These are phyloP conservation scores for Neodidymelliopsis sp. DNA, from an alignment of 2,329 filamentous ascomycete genomes.

Conservation along the genomic window DNA sequence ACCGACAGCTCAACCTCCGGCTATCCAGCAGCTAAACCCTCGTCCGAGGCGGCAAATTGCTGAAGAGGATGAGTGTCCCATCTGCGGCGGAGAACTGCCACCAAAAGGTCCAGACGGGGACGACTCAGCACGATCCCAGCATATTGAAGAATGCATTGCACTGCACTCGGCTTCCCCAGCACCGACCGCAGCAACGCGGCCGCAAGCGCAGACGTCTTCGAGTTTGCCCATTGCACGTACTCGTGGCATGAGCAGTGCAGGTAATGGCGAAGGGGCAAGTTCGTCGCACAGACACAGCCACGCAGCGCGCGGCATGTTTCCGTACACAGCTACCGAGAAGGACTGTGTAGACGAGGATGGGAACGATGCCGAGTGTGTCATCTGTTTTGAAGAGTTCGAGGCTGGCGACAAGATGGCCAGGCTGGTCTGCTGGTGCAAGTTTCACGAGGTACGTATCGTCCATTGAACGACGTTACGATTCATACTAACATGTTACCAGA, in stretches of 20 bases:
- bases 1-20: slow-evolving; percentile 17
- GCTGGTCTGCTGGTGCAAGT: slow-evolving; percentile 70
- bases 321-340: slow-evolving; percentile 68
- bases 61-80: slow-evolving; percentile 81
- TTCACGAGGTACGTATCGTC: slow-evolving; percentile 60
- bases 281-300: slow-evolving; percentile 33
- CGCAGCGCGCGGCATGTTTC: slow-evolving; percentile 53
- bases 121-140: slow-evolving; percentile 52
- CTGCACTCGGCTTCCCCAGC: slow-evolving; percentile 37
- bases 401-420: slow-evolving; percentile 65
- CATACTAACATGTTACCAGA: slow-evolving; percentile 22
- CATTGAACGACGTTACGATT: background rate
- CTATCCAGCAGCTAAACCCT: slow-evolving; percentile 26
- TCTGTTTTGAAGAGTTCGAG: slow-evolving; percentile 71
- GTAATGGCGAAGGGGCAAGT: slow-evolving; percentile 36
- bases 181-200: slow-evolving; percentile 13
- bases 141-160: slow-evolving; percentile 54
- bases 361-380: slow-evolving; percentile 64
- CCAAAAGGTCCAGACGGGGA: slow-evolving; percentile 52
- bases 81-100: slow-evolving; percentile 77
- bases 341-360: slow-evolving; percentile 65
- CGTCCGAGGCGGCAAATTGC: slow-evolving; percentile 43
- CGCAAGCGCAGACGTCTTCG: slow-evolving; percentile 31
- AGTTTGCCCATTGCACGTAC: slow-evolving; percentile 40
- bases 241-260: slow-evolving; percentile 42